Conservation (phyloP, 495 filamentous ascomycete species). For the Letharia columbiana region DNA sequence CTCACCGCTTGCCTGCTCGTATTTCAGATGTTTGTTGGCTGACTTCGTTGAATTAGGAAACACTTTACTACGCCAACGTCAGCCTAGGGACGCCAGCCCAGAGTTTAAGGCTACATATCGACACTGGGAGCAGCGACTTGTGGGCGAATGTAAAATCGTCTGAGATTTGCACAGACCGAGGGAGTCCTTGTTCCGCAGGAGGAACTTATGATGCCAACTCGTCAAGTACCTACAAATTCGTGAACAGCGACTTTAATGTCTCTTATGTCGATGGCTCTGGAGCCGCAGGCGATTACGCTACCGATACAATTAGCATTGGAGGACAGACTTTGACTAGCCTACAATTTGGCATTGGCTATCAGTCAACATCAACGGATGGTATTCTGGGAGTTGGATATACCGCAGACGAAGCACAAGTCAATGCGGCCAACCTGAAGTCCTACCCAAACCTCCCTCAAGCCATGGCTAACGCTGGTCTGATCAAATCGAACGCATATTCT, state of each 20-base stretch:
- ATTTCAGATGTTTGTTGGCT: neutral
- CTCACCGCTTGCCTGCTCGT: neutral
- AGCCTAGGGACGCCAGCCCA: conserved; percentile 65
- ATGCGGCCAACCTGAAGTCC: conserved; percentile 43
- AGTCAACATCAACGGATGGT: conserved; percentile 61
- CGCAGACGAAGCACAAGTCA: conserved; percentile 71
- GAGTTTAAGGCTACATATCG: conserved; percentile 57
- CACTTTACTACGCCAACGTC: conserved; percentile 57
- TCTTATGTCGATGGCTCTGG: conserved; percentile 81
- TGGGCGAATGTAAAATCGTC: conserved; percentile 42
- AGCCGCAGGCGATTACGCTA: conserved; percentile 74
- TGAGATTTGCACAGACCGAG: conserved; percentile 15
- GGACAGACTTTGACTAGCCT: conserved; percentile 50
- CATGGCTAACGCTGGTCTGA: conserved; percentile 60
- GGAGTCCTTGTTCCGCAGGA: conserved; percentile 44
- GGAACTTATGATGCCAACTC: conserved; percentile 65
- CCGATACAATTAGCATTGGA: conserved; percentile 66
- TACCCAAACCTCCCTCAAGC: conserved; percentile 76
- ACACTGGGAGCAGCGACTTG: conserved; percentile 83
- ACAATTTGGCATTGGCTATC: conserved; percentile 83
- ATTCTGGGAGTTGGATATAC: conserved; percentile 90
- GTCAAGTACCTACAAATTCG: conserved; percentile 72
- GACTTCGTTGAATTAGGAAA: neutral
- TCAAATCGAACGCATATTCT: conserved; percentile 76
- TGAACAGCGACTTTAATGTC: conserved; percentile 79